Evolutionary conservation across 129 eudicot genomes (phyloP).

Genomic region (Saussurea involucrata): DNA sequence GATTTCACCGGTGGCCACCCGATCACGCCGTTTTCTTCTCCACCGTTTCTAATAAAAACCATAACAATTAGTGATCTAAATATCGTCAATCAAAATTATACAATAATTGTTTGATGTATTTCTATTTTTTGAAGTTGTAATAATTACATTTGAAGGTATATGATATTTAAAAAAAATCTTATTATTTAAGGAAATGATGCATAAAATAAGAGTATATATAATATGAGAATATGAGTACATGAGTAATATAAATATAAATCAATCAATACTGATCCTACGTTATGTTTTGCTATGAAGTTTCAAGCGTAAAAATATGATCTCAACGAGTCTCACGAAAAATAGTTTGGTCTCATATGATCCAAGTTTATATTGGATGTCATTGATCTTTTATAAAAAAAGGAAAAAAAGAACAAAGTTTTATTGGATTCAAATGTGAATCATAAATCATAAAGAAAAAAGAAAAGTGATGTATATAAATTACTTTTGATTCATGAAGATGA

Average conservation of each 20-base stretch:
- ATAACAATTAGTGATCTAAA: neutral
- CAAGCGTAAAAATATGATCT: no score
- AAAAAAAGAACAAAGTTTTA: neutral
- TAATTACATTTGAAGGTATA: neutral
- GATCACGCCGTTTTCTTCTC: slow-evolving; percentile 24
- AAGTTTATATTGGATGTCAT: no score
- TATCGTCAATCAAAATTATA: neutral
- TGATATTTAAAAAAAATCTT: neutral
- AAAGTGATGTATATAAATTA: neutral
- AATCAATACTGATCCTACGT: no score
- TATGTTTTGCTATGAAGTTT: no score
- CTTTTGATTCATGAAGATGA: slow-evolving; percentile 22
- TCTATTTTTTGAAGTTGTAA: neutral
- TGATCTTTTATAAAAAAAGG: no score
- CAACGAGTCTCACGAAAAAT: no score
- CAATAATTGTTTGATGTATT: neutral
- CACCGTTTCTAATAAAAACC: slow-evolving; percentile 8
- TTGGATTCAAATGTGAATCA: neutral
- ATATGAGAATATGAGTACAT: neutral
- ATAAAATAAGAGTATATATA: neutral
- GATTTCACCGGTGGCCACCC: slow-evolving; percentile 84
- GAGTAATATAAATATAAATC: no score
- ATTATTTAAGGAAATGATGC: neutral
- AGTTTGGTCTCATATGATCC: no score
- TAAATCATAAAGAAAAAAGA: neutral